Percentiles rank a stretch among this genome's conserved stretches.
Conservation (phyloP, 768 basidiomycete genomes). For the Rhizopogon roseolus region DNA sequence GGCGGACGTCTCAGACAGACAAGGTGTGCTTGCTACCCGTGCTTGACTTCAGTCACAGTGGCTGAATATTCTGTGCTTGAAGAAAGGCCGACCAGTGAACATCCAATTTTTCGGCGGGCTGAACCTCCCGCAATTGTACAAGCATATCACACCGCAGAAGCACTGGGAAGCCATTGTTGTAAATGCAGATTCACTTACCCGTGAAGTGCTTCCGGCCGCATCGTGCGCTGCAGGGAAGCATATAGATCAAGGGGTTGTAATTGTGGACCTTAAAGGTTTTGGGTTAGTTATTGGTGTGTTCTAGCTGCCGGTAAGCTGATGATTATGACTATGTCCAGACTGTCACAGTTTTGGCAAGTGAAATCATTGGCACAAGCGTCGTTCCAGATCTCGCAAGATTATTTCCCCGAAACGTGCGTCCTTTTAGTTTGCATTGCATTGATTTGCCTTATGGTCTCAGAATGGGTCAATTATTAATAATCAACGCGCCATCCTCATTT, state of each 20-base stretch:
- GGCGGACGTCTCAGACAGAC: slow-evolving; percentile 44
- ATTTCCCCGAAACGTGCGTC: slow-evolving; percentile 70
- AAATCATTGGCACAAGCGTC: slow-evolving; percentile 55
- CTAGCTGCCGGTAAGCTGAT: neutral
- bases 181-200: slow-evolving; percentile 57
- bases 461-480: slow-evolving; percentile 67
- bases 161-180: slow-evolving; percentile 64
- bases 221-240: slow-evolving; percentile 46
- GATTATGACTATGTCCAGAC: slow-evolving; percentile 27
- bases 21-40: slow-evolving; percentile 41
- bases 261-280: slow-evolving; percentile 70
- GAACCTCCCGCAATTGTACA: slow-evolving; percentile 53
- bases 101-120: slow-evolving; percentile 60
- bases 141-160: slow-evolving; percentile 50
- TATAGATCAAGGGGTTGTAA: slow-evolving; percentile 52
- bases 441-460: slow-evolving; percentile 27
- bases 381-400: slow-evolving; percentile 76
- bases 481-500: slow-evolving; percentile 72
- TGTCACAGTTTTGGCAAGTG: slow-evolving; percentile 74
- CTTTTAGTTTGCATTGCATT: neutral
- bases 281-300: slow-evolving; percentile 36
- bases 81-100: slow-evolving; percentile 72
- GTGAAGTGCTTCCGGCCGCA: slow-evolving; percentile 66
- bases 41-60: neutral
- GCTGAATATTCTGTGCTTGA: neutral